A percentile compares a stretch with the other conserved stretches of the same genome.
Conservation (phyloP, 1,139 yeast species). For the Candida pseudoviswanathii region DNA sequence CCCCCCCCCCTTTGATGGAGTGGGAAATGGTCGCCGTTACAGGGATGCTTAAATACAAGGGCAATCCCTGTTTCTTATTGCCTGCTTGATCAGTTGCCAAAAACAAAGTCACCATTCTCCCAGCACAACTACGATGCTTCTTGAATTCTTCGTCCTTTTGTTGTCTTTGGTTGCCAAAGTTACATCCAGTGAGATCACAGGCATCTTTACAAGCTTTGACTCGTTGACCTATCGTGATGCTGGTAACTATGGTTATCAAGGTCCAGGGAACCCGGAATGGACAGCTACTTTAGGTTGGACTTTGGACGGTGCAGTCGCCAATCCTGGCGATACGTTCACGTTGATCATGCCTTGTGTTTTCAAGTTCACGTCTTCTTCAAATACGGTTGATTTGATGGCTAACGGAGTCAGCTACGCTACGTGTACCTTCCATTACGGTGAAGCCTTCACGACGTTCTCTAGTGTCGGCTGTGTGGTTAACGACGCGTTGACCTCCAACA, state of each 20-base stretch:
- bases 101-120: background rate
- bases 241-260: conserved; percentile 3
- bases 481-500: conserved; percentile 9
- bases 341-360: conserved; percentile 29
- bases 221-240: conserved; percentile 8
- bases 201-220: conserved; percentile 8
- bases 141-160: background rate
- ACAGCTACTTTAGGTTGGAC: conserved; percentile 25
- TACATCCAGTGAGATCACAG: conserved; percentile 3
- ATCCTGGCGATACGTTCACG: conserved; percentile 28
- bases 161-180: conserved; percentile 4
- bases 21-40: too few relatives aligned
- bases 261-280: conserved; percentile 27
- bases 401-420: conserved; percentile 31
- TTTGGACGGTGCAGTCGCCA: conserved; percentile 19
- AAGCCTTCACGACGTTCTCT: conserved; percentile 23
- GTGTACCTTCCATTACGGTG: conserved; percentile 27
- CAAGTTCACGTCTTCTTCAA: conserved; percentile 20
- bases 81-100: background rate
- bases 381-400: conserved; percentile 17
- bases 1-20: too few relatives aligned
- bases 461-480: conserved; percentile 26
- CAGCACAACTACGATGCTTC: background rate
- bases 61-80: too few relatives aligned
- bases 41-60: too few relatives aligned